phyloP scores from a whole-genome alignment of 257 asterid genomes.

The Capsicum chinense region DNA sequence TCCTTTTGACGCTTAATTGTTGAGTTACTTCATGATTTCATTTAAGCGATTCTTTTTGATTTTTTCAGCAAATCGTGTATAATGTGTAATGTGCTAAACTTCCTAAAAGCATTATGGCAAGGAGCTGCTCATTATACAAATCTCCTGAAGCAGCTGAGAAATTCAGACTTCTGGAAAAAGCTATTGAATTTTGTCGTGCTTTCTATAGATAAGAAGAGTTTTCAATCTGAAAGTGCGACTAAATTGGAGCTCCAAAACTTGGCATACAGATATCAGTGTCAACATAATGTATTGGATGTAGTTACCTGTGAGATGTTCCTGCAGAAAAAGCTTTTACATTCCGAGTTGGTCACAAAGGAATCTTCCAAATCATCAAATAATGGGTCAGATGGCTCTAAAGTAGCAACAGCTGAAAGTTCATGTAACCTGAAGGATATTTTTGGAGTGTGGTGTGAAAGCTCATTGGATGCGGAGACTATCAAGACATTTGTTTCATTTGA shows the following conservation, averaged over 20 bases:
- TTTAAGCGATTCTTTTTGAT: constrained; percentile 14
- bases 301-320: constrained; percentile 76
- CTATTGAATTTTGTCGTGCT: constrained; percentile 57
- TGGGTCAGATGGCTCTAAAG: constrained; percentile 42
- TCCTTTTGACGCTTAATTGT: background rate
- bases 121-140: constrained; percentile 80
- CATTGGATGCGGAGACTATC: constrained; percentile 63
- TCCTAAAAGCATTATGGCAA: constrained; percentile 94
- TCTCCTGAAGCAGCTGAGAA: constrained; percentile 66
- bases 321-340: constrained; percentile 73
- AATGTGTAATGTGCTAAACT: constrained; percentile 58
- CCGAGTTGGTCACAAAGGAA: constrained; percentile 52
- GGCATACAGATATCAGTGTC: constrained; percentile 59
- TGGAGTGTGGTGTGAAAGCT: constrained; percentile 63
- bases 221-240: constrained; percentile 45
- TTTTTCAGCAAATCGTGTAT: constrained; percentile 64
- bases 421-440: constrained; percentile 56
- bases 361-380: constrained; percentile 47
- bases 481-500: constrained; percentile 70
- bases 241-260: constrained; percentile 48
- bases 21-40: constrained; percentile 28
- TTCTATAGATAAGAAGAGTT: constrained; percentile 40
- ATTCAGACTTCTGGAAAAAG: constrained; percentile 74
- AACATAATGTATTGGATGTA: constrained; percentile 66
- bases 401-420: constrained; percentile 40